Evolutionary conservation across 495 filamentous ascomycete genomes (phyloP), one percentile per base, ranked within the genome.

Genomic region (Penicillium taxi): DNA sequence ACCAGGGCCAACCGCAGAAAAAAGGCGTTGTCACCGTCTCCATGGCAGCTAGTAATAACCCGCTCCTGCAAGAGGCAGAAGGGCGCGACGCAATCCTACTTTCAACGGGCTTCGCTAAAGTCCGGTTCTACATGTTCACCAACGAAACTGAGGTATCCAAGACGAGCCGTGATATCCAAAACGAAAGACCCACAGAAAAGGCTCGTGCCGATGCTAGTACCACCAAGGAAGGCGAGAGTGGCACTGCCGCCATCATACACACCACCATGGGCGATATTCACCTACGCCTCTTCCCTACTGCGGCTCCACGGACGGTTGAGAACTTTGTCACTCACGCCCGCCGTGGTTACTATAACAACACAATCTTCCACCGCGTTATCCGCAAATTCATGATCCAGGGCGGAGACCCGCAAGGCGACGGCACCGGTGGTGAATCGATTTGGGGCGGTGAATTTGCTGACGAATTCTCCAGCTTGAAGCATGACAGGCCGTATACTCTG

Each of bases 81-180:
- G 76, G 78, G 23, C 77, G 91, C 43, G 91, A 99, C 58, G 86
- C 91, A 0, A 86, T 96, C 58, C 71, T 99, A 13, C 66, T 93
- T 26, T 70, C 73, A 23, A 96, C 90, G 0, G 89, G 84, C 1
- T 78, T 81, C 16, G 84, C 80, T 44, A 99, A 96, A 59, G 76
- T 84, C 21, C 83, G 91, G 33, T 99, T 99, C 69, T 99, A 96
- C 71, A 85, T 96, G 73, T 99, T 94, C 63, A 94, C 84, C 36
- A 94, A 94, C 60, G 85, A 93, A 13, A 75, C 80, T 12, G 76
- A 87, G 4, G 74, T 93, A 40, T 81, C 80, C 40, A 94, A 91
- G 56, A 82, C 83, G 7, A 78, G 81, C 19, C 82, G 91, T 44
- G 91, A 98, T 54, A 68, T 96, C 15, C 87, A 94, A 47, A 98